Base-by-base conservation (phyloP, 768 basidiomycete species). In the Suillus plorans region DNA sequence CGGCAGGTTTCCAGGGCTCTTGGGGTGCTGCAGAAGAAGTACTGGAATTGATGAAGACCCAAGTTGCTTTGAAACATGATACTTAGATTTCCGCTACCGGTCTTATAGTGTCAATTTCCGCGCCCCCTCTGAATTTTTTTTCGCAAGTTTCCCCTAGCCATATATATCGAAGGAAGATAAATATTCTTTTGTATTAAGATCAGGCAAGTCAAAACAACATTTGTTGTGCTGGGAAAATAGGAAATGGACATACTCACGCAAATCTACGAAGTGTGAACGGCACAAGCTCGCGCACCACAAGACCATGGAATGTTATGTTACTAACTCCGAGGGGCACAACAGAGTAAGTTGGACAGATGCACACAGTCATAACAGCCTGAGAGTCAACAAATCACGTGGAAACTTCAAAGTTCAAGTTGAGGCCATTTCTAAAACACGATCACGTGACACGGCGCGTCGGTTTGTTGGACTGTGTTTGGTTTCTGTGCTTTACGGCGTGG, bases 21-120 rank as follows among this genome's bases (percentile, higher is more conserved):
- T 83, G 81, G 81, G 81, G 82, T 20, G 78, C 68, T 12, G 81
- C 81, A 10, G 79, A 73, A 28, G 79, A 83, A 22, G 82, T 75
- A n/a, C 47, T 76, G 64, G 14, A 31, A n/a, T 61, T 77, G 65
- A 55, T 74, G 36, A 76, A 71, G 59, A 60, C 7, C 8, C 14
- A 59, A 50, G 18, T 34, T 25, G 13, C 34, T 52, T 45, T 47
- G 18, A 45, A 64, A n/a, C 25, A 13, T 36, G 18, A 20, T 18
- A 58, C 4, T 9, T 41, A 63, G n/a, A 31, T 53, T 18, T 10
- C 9, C 18, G 25, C 25, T 16, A 28, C 50, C 8, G 52, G 28
- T 53, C 28, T 53, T 53, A 25, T 20, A 53, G 16, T 28, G 8
- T 14, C 7, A 31, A 5, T 18, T 18, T 52, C 16, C 16, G 16